Evolutionary conservation across 2,329 filamentous ascomycete species (phyloP).

Genomic region (Orbilia quercus): DNA sequence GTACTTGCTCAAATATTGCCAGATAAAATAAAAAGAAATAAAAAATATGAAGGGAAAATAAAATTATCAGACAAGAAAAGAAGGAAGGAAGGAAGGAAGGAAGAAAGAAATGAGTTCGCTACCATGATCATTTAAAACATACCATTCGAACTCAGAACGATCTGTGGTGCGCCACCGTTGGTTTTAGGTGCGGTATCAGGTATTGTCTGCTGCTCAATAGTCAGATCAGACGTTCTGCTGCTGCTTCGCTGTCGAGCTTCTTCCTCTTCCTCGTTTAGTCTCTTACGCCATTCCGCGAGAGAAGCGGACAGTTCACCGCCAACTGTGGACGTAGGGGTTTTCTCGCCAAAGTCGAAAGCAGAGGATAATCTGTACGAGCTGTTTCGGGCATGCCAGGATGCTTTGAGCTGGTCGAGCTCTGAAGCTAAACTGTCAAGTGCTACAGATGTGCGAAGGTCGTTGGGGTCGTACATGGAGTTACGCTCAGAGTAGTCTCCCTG

Average conservation of each 20-base stretch:
- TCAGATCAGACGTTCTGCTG: conserved; percentile 49
- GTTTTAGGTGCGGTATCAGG: conserved; percentile 45
- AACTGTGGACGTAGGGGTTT: conserved; percentile 62
- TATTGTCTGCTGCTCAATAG: conserved; percentile 31
- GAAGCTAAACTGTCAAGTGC: conserved; percentile 91
- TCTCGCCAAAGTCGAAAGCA: conserved; percentile 83
- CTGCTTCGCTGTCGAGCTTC: conserved; percentile 58
- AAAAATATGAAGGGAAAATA: neutral
- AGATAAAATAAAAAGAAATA: conserved; percentile 18
- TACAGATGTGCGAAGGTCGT: conserved; percentile 71
- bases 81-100: conserved; percentile 10
- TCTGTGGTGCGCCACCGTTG: conserved; percentile 35
- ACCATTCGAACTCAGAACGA: conserved; percentile 40
- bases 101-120: conserved; percentile 7
- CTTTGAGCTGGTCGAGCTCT: conserved; percentile 89
- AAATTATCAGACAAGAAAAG: conserved; percentile 33
- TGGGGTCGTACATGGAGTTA: conserved; percentile 61
- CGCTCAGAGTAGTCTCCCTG: conserved; percentile 59
- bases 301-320: conserved; percentile 60
- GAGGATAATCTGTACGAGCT: conserved; percentile 93
- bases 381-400: conserved; percentile 94
- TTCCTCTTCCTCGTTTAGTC: conserved; percentile 59
- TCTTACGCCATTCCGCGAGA: conserved; percentile 59
- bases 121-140: conserved; percentile 52
- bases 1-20: conserved; percentile 1